phyloP scores from a whole-genome alignment of 2,329 filamentous ascomycete species.

The Apiospora sp. region DNA sequence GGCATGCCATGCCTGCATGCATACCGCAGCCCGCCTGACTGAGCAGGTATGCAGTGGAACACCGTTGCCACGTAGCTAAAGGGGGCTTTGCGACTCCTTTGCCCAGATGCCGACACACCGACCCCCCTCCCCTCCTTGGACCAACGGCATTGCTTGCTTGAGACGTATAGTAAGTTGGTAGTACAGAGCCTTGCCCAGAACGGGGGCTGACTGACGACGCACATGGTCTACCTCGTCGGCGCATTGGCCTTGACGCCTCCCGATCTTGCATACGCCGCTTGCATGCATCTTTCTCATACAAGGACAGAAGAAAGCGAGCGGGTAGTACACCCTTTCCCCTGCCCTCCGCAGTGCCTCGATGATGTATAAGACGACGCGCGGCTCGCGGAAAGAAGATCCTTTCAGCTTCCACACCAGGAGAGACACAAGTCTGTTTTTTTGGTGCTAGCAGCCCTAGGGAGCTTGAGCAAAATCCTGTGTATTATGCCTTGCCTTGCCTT shows the following conservation, averaged over 20 bases:
- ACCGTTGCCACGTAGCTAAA: conserved; percentile 19
- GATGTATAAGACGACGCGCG: conserved; percentile 9
- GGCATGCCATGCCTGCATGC: neutral
- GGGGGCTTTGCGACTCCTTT: conserved; percentile 1
- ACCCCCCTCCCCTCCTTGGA: neutral
- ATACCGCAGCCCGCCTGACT: neutral
- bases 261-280: neutral
- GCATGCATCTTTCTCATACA: neutral
- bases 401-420: neutral
- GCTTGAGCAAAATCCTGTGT: neutral
- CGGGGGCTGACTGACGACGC: neutral
- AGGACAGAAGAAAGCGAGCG: neutral
- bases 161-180: neutral
- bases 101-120: neutral
- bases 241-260: neutral
- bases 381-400: conserved; percentile 7
- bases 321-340: neutral
- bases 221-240: neutral
- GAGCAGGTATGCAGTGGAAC: conserved; percentile 13
- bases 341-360: neutral
- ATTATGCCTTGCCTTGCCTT: neutral
- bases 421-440: neutral
- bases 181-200: neutral
- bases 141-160: neutral
- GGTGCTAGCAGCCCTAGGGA: conserved; percentile 8